Conservation (phyloP, 2,329 filamentous ascomycete genomes). For the Alternaria dauci region DNA sequence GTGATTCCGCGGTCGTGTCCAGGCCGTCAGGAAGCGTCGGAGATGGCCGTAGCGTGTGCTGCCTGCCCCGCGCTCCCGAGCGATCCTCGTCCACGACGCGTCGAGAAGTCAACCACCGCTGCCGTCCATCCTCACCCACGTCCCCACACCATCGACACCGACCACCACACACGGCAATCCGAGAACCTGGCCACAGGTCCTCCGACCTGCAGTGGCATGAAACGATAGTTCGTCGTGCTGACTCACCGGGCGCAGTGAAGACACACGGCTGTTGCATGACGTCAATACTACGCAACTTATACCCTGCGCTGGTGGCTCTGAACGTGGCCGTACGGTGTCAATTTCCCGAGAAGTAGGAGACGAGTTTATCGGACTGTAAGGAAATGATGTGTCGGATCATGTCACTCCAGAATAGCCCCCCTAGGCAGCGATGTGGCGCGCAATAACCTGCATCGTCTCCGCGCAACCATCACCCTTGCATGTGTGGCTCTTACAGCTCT, state of each 20-base stretch:
- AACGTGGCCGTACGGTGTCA: neutral
- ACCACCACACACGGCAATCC: neutral
- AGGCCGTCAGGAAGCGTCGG: conserved; percentile 27
- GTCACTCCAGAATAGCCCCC: neutral
- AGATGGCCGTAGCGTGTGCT: conserved; percentile 27
- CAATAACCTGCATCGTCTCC: neutral
- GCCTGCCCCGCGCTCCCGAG: neutral
- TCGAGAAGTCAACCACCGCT: neutral
- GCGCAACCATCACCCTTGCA: neutral
- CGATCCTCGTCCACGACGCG: neutral
- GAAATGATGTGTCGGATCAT: neutral
- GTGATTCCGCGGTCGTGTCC: neutral
- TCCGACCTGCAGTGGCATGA: neutral
- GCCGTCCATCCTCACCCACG: neutral
- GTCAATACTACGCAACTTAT: neutral
- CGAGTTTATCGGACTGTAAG: neutral
- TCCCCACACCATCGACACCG: neutral
- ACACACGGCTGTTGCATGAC: neutral
- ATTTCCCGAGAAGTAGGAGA: neutral
- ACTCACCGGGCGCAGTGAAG: neutral
- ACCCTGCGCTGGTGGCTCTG: neutral
- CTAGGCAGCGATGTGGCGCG: neutral
- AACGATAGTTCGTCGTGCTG: neutral
- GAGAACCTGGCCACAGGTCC: neutral
- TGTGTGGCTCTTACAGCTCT: neutral